These are phyloP conservation scores for Epichloe brachyelytri DNA, from an alignment of 2,329 filamentous ascomycete genomes.

Conservation along the genomic window DNA sequence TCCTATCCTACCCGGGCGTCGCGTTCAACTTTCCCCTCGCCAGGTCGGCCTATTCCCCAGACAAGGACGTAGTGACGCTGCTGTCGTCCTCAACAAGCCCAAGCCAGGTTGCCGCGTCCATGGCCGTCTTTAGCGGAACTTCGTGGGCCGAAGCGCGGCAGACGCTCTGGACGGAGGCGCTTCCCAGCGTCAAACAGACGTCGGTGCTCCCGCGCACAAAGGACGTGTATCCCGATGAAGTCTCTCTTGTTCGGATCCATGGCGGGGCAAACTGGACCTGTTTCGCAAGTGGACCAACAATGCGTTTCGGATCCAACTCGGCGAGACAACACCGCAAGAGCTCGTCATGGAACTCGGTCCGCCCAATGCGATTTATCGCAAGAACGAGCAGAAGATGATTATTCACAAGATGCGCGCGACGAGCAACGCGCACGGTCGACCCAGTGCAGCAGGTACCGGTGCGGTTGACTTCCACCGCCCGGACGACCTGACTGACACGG, in stretches of 20 bases:
- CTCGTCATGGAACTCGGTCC: constrained; percentile 82
- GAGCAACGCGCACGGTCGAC: constrained; percentile 36
- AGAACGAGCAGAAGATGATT: constrained; percentile 77
- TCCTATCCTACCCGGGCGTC: constrained; percentile 87
- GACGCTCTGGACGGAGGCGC: constrained; percentile 60
- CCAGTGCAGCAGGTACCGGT: constrained; percentile 26
- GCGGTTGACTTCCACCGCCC: constrained; percentile 28
- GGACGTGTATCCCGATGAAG: constrained; percentile 76
- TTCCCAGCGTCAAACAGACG: constrained; percentile 62
- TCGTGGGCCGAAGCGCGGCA: constrained; percentile 80
- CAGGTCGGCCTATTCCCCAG: constrained; percentile 58
- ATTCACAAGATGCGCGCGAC: constrained; percentile 58
- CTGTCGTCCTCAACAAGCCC: constrained; percentile 67
- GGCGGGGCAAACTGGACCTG: constrained; percentile 71
- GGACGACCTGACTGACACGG: constrained; percentile 56
- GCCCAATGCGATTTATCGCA: constrained; percentile 86
- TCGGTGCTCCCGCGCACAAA: constrained; percentile 56
- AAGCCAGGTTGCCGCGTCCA: constrained; percentile 64
- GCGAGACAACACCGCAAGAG: constrained; percentile 84
- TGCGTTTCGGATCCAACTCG: constrained; percentile 60
- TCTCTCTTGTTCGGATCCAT: constrained; percentile 66
- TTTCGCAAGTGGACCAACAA: constrained; percentile 55
- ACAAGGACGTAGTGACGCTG: constrained; percentile 72
- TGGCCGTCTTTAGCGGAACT: constrained; percentile 81
- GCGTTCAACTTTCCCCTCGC: constrained; percentile 82